These are phyloP conservation scores for Monosporascus sp. DNA, from an alignment of 2,329 filamentous ascomycete genomes.

Conservation along the genomic window DNA sequence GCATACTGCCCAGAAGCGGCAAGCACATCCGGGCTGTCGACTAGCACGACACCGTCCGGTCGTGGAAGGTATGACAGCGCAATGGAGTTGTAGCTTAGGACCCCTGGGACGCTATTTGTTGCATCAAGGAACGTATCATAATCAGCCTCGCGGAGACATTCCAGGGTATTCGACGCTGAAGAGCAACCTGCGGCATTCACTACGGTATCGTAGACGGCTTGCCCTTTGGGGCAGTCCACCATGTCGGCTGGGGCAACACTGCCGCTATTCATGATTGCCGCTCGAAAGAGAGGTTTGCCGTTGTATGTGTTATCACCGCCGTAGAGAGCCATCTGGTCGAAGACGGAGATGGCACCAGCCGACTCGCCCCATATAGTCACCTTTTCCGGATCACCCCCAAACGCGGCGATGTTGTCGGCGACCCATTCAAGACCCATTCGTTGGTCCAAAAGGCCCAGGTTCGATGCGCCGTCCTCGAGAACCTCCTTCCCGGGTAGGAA, in stretches of 20 bases:
- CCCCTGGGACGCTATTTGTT: conserved; percentile 62
- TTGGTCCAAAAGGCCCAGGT: conserved; percentile 69
- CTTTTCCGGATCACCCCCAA: conserved; percentile 73
- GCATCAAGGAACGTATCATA: conserved; percentile 60
- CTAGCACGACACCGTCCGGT: conserved; percentile 60
- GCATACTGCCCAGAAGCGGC: conserved; percentile 47
- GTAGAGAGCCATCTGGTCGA: conserved; percentile 71
- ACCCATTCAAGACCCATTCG: conserved; percentile 70
- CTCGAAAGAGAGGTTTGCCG: conserved; percentile 67
- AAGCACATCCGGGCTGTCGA: conserved; percentile 57
- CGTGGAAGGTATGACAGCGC: conserved; percentile 70
- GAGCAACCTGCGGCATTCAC: conserved; percentile 58
- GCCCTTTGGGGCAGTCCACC: conserved; percentile 61
- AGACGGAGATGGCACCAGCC: conserved; percentile 66
- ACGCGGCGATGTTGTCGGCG: conserved; percentile 68
- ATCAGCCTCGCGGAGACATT: conserved; percentile 57
- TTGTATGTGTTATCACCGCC: conserved; percentile 70
- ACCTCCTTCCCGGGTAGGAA: conserved; percentile 67
- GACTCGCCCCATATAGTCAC: conserved; percentile 77
- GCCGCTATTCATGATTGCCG: conserved; percentile 72
- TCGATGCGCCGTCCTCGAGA: conserved; percentile 59
- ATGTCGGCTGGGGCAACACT: conserved; percentile 55
- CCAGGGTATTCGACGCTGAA: conserved; percentile 48
- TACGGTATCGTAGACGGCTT: conserved; percentile 59
- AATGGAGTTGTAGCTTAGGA: conserved; percentile 62